Conservation (phyloP, 2,329 filamentous ascomycete genomes). For the Colletotrichum australisinense region DNA sequence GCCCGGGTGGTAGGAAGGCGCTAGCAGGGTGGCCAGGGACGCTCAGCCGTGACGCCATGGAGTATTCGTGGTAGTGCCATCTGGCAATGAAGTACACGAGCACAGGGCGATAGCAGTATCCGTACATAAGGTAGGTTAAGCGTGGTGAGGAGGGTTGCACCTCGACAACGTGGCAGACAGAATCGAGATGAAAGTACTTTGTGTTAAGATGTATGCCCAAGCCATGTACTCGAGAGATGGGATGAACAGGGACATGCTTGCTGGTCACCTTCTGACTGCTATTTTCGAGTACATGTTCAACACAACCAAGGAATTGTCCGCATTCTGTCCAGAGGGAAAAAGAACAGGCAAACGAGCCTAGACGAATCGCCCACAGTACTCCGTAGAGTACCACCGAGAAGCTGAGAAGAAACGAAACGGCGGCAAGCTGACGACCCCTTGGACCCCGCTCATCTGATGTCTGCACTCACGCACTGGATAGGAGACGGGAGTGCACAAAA, state of each 20-base stretch:
- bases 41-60: slow-evolving; percentile 35
- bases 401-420: slow-evolving; percentile 24
- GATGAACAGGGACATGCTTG: slow-evolving; percentile 21
- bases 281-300: slow-evolving; percentile 15
- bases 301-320: slow-evolving; percentile 3
- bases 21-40: slow-evolving; percentile 22
- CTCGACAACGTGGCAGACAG: slow-evolving; percentile 13
- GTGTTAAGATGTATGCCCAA: not conserved
- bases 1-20: slow-evolving; percentile 15
- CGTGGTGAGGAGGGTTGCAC: not conserved
- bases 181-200: not conserved
- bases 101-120: slow-evolving; percentile 8
- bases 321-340: not conserved
- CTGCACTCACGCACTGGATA: slow-evolving; percentile 21
- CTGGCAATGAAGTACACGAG: slow-evolving; percentile 6
- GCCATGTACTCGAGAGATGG: not conserved
- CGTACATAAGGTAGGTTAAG: not conserved
- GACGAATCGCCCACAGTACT: not conserved
- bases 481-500: slow-evolving; percentile 27
- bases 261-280: not conserved
- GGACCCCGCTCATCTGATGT: slow-evolving; percentile 6
- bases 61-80: not conserved
- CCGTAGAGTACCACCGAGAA: not conserved
- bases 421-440: slow-evolving; percentile 11
- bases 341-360: slow-evolving; percentile 9